Conservation (phyloP, 208 protist genomes). For the Paratrypanosoma confusum region DNA sequence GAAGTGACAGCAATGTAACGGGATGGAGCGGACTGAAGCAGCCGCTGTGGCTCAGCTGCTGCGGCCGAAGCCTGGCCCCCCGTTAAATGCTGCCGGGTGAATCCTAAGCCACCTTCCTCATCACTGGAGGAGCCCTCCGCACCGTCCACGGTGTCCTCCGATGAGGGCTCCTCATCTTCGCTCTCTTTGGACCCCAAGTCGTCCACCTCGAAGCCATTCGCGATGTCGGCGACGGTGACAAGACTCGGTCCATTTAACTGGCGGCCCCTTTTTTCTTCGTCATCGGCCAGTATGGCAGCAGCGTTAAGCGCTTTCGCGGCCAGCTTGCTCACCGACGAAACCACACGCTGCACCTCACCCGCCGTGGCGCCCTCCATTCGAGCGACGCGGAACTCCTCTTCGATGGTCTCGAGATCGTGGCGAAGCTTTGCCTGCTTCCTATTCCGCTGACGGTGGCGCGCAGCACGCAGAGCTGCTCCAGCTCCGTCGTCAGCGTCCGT, state of each 20-base stretch:
- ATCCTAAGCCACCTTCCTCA: too few relatives aligned
- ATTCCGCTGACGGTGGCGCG: not conserved
- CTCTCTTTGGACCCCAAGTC: not conserved
- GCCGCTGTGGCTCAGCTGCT: conserved; percentile 3
- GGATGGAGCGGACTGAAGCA: conserved; percentile 44
- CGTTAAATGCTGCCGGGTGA: too few relatives aligned
- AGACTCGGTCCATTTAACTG: too few relatives aligned
- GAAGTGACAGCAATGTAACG: conserved; percentile 78
- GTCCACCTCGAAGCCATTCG: too few relatives aligned
- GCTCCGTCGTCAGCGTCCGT: conserved; percentile 1
- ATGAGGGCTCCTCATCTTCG: not conserved
- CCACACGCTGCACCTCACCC: conserved; percentile 21
- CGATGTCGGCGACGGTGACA: too few relatives aligned
- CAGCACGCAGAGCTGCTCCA: not conserved
- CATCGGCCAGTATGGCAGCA: not conserved
- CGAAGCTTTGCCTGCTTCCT: not conserved
- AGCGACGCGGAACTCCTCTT: conserved; percentile 33
- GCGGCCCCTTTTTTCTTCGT: conserved; percentile 2
- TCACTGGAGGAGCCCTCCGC: too few relatives aligned
- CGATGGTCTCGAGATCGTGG: too few relatives aligned
- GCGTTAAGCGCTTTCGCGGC: not conserved
- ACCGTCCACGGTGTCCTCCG: not conserved
- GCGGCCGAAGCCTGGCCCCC: too few relatives aligned
- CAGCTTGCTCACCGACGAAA: conserved; percentile 19
- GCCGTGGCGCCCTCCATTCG: conserved; percentile 25